A percentile compares a stretch with the other conserved stretches of the same genome.
phyloP scores from a whole-genome alignment of 73 alveolate species.

The Tetrahymena elliotti region DNA sequence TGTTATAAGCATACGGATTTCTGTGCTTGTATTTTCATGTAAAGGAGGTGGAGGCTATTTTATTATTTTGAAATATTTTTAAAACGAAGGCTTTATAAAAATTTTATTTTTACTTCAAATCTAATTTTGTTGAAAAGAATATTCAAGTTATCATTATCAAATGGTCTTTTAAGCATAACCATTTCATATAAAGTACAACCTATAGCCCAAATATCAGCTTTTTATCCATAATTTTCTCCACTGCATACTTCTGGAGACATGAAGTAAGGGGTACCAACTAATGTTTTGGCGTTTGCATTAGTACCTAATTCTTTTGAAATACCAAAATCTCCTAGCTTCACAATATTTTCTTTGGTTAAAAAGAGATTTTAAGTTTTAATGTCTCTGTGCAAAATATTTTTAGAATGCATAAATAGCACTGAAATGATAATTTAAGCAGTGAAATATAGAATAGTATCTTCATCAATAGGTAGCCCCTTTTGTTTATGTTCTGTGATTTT shows the following conservation, averaged over 20 bases:
- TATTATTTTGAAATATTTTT: neutral
- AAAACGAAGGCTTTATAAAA: neutral
- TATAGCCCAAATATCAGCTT: slow-evolving; percentile 95
- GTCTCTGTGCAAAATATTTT: slow-evolving; percentile 87
- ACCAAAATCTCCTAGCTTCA: slow-evolving; percentile 92
- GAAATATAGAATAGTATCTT: slow-evolving; percentile 63
- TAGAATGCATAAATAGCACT: slow-evolving; percentile 78
- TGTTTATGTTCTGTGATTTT: slow-evolving; percentile 47
- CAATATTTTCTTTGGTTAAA: slow-evolving; percentile 56
- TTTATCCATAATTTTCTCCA: slow-evolving; percentile 81
- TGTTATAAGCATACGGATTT: slow-evolving; percentile 33
- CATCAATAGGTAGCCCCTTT: slow-evolving; percentile 53
- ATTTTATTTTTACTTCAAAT: neutral
- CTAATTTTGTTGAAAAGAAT: slow-evolving; percentile 42
- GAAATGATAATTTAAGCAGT: slow-evolving; percentile 80
- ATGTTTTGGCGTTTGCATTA: slow-evolving; percentile 63
- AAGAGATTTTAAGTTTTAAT: slow-evolving; percentile 80
- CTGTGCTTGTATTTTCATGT: slow-evolving; percentile 41
- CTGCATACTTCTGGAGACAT: slow-evolving; percentile 92
- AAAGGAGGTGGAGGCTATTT: slow-evolving; percentile 41
- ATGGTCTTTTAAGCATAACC: slow-evolving; percentile 80
- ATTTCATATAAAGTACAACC: slow-evolving; percentile 92
- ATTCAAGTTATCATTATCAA: slow-evolving; percentile 60
- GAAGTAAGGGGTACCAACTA: slow-evolving; percentile 91
- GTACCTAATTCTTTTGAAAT: slow-evolving; percentile 77